These are phyloP conservation scores for Periconia sp. DNA, from an alignment of 2,329 filamentous ascomycete species.

Conservation along the genomic window DNA sequence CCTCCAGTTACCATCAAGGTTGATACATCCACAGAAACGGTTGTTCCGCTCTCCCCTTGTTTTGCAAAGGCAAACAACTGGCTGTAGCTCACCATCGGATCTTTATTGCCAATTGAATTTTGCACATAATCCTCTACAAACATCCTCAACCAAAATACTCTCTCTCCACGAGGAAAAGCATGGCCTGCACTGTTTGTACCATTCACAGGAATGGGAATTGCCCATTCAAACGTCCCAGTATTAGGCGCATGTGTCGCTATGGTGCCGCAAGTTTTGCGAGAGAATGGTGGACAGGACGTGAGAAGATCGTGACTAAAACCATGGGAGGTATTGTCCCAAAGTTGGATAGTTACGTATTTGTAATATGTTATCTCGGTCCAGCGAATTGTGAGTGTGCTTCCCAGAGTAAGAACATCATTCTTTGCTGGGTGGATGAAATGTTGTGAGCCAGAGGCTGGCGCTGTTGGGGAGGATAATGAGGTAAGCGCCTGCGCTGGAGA, in stretches of 20 bases:
- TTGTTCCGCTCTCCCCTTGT: constrained; percentile 4
- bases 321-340: constrained; percentile 20
- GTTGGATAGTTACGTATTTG: constrained; percentile 17
- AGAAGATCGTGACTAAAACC: constrained; percentile 17
- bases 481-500: constrained; percentile 1
- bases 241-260: constrained; percentile 16
- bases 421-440: constrained; percentile 10
- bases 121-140: constrained; percentile 19
- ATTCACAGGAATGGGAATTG: constrained; percentile 4
- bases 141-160: constrained; percentile 19
- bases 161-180: constrained; percentile 12
- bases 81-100: constrained; percentile 19
- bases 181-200: constrained; percentile 5
- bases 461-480: constrained; percentile 4
- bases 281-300: constrained; percentile 14
- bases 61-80: constrained; percentile 18
- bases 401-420: constrained; percentile 8
- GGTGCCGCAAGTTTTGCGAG: constrained; percentile 16
- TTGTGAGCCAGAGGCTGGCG: constrained; percentile 4
- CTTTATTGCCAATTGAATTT: constrained; percentile 8
- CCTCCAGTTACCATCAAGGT: constrained; percentile 1
- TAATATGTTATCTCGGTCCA: constrained; percentile 13
- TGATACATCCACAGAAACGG: background rate
- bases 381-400: constrained; percentile 11
- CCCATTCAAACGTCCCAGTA: constrained; percentile 13